Evolutionary conservation across 2,329 filamentous ascomycete species (phyloP).

Genomic region (Botryotinia globosa): DNA sequence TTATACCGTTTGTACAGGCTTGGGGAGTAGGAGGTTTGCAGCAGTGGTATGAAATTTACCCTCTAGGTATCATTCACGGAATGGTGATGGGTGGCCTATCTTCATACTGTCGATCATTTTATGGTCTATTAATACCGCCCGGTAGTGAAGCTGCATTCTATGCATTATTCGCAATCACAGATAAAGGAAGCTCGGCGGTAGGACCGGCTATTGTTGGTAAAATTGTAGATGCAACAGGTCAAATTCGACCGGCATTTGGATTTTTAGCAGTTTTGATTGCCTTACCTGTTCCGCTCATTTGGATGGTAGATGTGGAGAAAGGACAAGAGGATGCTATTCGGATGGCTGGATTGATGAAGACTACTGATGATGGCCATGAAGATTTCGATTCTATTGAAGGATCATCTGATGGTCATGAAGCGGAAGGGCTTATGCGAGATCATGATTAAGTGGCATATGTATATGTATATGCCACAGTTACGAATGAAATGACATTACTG

Average conservation of each 20-base stretch:
- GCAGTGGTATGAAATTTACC: constrained; percentile 95
- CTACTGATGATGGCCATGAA: constrained; percentile 27
- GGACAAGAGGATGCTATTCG: constrained; percentile 67
- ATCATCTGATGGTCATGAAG: constrained; percentile 17
- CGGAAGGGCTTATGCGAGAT: constrained; percentile 18
- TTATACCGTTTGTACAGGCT: constrained; percentile 72
- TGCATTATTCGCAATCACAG: constrained; percentile 64
- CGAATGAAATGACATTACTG: not conserved
- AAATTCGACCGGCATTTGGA: constrained; percentile 84
- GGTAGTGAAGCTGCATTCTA: constrained; percentile 96
- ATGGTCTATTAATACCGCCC: constrained; percentile 88
- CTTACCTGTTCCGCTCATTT: constrained; percentile 79
- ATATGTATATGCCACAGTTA: not conserved
- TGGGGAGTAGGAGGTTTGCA: constrained; percentile 83
- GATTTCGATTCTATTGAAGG: constrained; percentile 16
- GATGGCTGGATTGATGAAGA: constrained; percentile 60
- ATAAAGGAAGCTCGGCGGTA: constrained; percentile 93
- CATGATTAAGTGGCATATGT: constrained; percentile 5
- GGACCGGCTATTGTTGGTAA: constrained; percentile 90
- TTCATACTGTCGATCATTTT: constrained; percentile 88
- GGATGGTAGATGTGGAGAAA: constrained; percentile 78
- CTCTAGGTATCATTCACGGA: constrained; percentile 84
- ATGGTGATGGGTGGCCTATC: constrained; percentile 91
- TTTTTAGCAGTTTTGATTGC: constrained; percentile 85
- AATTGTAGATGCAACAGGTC: constrained; percentile 81